These are phyloP conservation scores for Aspergillus quadrilineatus DNA, from an alignment of 2,329 filamentous ascomycete species.

Conservation along the genomic window DNA sequence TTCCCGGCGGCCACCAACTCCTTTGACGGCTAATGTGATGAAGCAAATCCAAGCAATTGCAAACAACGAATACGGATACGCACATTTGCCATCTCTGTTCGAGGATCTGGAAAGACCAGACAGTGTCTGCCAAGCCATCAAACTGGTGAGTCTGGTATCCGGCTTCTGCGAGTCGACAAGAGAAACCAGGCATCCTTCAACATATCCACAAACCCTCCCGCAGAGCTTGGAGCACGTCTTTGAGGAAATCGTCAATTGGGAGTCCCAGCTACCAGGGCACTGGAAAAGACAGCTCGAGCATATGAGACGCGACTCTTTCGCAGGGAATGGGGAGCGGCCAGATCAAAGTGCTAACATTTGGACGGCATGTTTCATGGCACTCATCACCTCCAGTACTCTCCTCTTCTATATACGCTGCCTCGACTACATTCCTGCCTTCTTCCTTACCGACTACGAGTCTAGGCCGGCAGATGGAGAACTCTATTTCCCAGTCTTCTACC, in stretches of 20 bases:
- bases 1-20: too few species aligned
- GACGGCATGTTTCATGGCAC: background rate
- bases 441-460: background rate
- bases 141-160: background rate
- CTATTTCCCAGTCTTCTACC: background rate
- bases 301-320: background rate
- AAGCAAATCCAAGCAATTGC: background rate
- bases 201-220: background rate
- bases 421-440: background rate
- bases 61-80: background rate
- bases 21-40: too few species aligned
- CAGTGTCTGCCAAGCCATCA: background rate
- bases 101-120: background rate
- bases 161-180: background rate
- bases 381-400: background rate
- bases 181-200: background rate
- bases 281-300: background rate
- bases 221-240: background rate
- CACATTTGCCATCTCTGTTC: background rate
- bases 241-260: background rate
- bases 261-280: background rate
- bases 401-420: background rate
- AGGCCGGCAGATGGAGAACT: background rate
- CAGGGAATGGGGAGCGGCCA: background rate
- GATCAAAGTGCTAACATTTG: background rate